phyloP scores from a whole-genome alignment of 495 filamentous ascomycete species.

The Amphirosellinia nigrospora region DNA sequence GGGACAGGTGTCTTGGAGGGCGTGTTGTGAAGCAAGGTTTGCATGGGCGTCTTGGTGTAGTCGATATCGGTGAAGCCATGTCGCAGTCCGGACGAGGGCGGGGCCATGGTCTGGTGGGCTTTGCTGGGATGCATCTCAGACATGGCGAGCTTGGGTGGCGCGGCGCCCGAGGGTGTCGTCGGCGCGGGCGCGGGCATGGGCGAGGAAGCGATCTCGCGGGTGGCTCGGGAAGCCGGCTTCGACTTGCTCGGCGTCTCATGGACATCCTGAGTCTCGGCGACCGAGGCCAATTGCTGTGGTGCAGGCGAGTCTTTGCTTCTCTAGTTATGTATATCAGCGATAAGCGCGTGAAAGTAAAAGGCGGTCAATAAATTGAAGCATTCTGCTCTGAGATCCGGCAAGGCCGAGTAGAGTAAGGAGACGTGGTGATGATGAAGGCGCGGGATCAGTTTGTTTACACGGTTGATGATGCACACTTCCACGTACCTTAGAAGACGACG shows the following conservation, averaged over 20 bases:
- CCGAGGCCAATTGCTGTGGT: slow-evolving; percentile 46
- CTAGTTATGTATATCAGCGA: slow-evolving; percentile 17
- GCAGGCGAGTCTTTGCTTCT: slow-evolving; percentile 33
- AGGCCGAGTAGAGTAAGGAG: not conserved
- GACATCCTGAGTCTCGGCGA: slow-evolving; percentile 51
- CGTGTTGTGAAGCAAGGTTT: slow-evolving; percentile 46
- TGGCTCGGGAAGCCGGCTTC: not conserved
- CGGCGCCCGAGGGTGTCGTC: slow-evolving; percentile 48
- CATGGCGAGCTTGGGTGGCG: slow-evolving; percentile 60
- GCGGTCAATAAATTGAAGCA: not conserved
- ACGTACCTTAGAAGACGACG: slow-evolving; percentile 51
- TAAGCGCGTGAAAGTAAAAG: not conserved
- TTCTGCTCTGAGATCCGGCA: not conserved
- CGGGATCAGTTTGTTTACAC: slow-evolving; percentile 20
- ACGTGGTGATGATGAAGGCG: slow-evolving; percentile 2
- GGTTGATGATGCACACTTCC: slow-evolving; percentile 27
- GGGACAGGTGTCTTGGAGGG: slow-evolving; percentile 55
- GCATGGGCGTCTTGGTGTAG: slow-evolving; percentile 42
- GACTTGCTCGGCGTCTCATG: slow-evolving; percentile 20
- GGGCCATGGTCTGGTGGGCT: slow-evolving; percentile 70
- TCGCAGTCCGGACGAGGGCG: slow-evolving; percentile 68
- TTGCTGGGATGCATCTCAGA: slow-evolving; percentile 83
- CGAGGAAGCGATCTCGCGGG: slow-evolving; percentile 42
- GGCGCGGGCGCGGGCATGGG: slow-evolving; percentile 49
- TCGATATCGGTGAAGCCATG: slow-evolving; percentile 71